Evolutionary conservation across 2,329 filamentous ascomycete genomes (phyloP), one percentile per base, ranked within the genome.

Genomic region (Paraconiothyrium sp.): DNA sequence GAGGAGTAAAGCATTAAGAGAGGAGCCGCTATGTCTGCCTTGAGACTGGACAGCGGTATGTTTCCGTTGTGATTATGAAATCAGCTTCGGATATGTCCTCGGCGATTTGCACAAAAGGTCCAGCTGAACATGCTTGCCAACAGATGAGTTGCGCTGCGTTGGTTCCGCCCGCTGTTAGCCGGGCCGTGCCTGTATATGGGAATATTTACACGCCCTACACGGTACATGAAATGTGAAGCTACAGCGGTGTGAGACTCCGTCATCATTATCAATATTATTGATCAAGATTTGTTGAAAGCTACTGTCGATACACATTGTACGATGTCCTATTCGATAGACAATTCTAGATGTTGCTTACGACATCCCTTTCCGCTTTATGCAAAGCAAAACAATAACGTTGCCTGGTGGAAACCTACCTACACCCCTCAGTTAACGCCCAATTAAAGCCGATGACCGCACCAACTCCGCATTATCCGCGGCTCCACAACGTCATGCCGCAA

Each of bases 401-500:
- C 35, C 35, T 3, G 35, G 11, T 14, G 27, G 27, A 30, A 30
- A 30, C 4, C 27, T 6, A 30, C 27, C 4, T 20, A 20, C 20
- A 20, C 20, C 27, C 27, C 27, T 30, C 27, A 30, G 4, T 30
- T 4, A 30, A 30, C 27, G 27, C 27, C 27, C 27, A 30, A 4
- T 30, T 30, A 30, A 4, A 6, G 6, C 27, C 39, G 20, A 39
- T 34, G 24, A 30, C 51, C 37, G 51, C 51, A 54, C 35, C 37
- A 20, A 44, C 20, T 54, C 51, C 51, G 37, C 51, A 54, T 43
- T 58, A 58, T 43, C 16, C 46, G n/a, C 55, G 22, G 22, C 44
- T 39, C 55, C 55, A 41, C 55, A 50, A 24, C 44, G 55, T 44
- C 44, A 46, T 49, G 43, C 35, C 30, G 27, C 20, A 41, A 48